Base-by-base conservation (phyloP, 306 rosid species). In the Fagus sylvatica region DNA sequence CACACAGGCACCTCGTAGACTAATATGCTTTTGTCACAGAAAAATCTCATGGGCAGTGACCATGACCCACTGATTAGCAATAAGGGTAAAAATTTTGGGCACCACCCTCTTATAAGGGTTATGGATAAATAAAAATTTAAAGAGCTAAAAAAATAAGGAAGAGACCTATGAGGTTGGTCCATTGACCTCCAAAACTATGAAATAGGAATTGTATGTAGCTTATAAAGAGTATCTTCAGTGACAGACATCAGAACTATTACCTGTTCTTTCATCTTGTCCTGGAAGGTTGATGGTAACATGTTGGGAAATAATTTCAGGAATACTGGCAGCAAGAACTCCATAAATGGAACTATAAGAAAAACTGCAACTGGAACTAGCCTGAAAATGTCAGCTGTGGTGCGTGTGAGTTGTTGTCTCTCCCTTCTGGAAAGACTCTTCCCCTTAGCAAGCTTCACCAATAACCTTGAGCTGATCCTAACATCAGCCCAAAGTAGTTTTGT, bases 241-340 rank as follows among this genome's bases (percentile, higher is more conserved):
- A 36, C 71, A 6, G 33, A 66, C 34, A 70, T 78, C 8, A 74
- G 56, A 73, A 28, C 66, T 17, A 28, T 13, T 83, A 92, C 98
- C 97, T 95, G 89, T 73, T 95, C 97, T 81, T 92, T 91, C 97
- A 92, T 86, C 87, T 92, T 95, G 91, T 95, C 97, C 74, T 95
- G 93, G 84, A 95, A 95, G 28, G 97, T 90, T 48, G 98, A 95
- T 3, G 98, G 98, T 81, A 95, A 75, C 97, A 95, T 92, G 85
- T 92, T 95, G 78, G 98, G 98, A 84, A 95, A 95, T 51, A 92
- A 74, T 83, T 87, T 92, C 2, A 95, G 88, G 87, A 90, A 85
- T 60, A 94, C 97, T 17, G 97, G 97, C 80, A 90, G 82, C 81
- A 94, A 82, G 78, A 94, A 92, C 72, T 94, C 98, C 97, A 92